These are phyloP conservation scores for Kickxella alabastrina DNA, from an alignment of 192 early-diverging fungal genomes.

Conservation along the genomic window DNA sequence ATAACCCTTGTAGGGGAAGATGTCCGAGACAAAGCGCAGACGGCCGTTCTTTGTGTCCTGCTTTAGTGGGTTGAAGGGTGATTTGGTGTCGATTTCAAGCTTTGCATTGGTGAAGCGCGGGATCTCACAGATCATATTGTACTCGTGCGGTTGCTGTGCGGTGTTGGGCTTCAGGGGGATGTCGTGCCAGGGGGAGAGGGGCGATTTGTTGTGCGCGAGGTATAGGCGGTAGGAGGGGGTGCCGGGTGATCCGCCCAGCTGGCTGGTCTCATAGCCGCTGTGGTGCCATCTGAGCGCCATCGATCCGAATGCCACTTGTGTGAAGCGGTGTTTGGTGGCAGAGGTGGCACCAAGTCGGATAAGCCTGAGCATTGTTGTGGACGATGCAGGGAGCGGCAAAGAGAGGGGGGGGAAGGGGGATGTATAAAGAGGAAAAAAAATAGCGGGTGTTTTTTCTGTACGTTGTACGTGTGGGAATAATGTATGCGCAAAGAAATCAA, in stretches of 20 bases:
- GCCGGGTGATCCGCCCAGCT: constrained; percentile 23
- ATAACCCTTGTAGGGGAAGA: constrained; percentile 99
- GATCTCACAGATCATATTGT: constrained; percentile 98
- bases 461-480: too few species aligned
- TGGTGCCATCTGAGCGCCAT: constrained; percentile 5
- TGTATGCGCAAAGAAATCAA: too few species aligned
- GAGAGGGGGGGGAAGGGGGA: background rate
- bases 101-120: constrained; percentile 99
- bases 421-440: background rate
- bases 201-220: constrained; percentile 63
- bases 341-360: too few species aligned
- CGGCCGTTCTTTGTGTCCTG: constrained; percentile 99
- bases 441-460: too few species aligned
- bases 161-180: constrained; percentile 84
- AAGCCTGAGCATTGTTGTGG: constrained; percentile 4
- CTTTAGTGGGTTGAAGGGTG: constrained; percentile 95
- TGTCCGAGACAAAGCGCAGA: constrained; percentile 94
- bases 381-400: too few species aligned
- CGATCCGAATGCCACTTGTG: too few species aligned
- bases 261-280: constrained; percentile 3
- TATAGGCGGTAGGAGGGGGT: constrained; percentile 21
- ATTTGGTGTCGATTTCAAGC: constrained; percentile 87
- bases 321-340: too few species aligned
- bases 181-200: constrained; percentile 96
- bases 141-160: constrained; percentile 61